Conservation (phyloP, 768 basidiomycete species). For the Trametes villosa region DNA sequence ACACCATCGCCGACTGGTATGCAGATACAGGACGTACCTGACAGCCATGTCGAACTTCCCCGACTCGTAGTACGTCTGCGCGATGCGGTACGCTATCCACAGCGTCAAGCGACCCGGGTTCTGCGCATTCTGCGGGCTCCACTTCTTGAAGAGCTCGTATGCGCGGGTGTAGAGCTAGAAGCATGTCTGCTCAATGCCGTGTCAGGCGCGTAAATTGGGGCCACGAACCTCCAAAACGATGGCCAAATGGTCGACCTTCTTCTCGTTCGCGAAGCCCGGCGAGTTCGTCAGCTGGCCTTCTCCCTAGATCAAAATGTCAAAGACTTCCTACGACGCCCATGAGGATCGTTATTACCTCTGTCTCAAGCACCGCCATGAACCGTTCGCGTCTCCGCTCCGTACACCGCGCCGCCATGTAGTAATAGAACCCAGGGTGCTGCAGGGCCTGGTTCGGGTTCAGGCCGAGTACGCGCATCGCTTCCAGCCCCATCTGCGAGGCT, state of each 20-base stretch:
- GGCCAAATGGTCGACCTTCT: constrained; percentile 86
- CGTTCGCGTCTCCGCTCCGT: constrained; percentile 75
- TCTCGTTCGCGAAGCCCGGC: constrained; percentile 87
- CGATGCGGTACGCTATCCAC: constrained; percentile 92
- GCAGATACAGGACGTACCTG: constrained; percentile 52
- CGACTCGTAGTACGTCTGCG: constrained; percentile 79
- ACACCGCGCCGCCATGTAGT: constrained; percentile 85
- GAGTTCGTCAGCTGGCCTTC: constrained; percentile 35
- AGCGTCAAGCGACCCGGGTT: constrained; percentile 82
- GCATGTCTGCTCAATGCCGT: background rate
- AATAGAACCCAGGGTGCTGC: constrained; percentile 93
- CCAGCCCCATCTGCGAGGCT: constrained; percentile 51
- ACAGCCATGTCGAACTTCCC: constrained; percentile 88
- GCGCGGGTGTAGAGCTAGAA: constrained; percentile 87
- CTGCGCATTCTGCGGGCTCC: constrained; percentile 47
- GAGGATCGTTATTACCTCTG: constrained; percentile 47
- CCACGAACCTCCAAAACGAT: constrained; percentile 77
- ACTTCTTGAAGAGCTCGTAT: constrained; percentile 91
- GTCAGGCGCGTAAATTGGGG: background rate
- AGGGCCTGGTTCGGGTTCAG: constrained; percentile 81
- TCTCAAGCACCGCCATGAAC: constrained; percentile 61
- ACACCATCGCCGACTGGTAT: background rate
- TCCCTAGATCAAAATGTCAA: background rate
- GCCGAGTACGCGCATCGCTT: constrained; percentile 64
- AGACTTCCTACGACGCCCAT: background rate